These are phyloP conservation scores for Xylaria sp. DNA, from an alignment of 2,329 filamentous ascomycete genomes.

Conservation along the genomic window DNA sequence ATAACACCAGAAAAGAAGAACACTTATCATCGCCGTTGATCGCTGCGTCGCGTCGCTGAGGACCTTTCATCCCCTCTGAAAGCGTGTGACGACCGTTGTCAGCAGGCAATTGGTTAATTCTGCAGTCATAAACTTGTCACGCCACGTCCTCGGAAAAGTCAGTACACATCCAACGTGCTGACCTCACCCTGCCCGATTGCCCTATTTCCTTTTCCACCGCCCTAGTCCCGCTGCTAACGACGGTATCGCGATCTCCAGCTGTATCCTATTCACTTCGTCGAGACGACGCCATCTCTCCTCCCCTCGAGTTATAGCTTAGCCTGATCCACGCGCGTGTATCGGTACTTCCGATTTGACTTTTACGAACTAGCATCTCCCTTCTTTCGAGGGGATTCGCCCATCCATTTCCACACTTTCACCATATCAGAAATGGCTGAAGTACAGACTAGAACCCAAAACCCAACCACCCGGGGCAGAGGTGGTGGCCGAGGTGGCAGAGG, in stretches of 20 bases:
- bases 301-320: conserved; percentile 13
- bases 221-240: conserved; percentile 8
- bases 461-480: conserved; percentile 86
- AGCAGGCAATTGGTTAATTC: conserved; percentile 39
- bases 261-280: conserved; percentile 10
- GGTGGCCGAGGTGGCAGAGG: conserved; percentile 84
- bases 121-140: conserved; percentile 31
- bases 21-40: conserved; percentile 21
- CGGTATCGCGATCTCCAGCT: background rate
- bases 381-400: conserved; percentile 38
- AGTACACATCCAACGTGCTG: conserved; percentile 13
- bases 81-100: conserved; percentile 37
- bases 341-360: conserved; percentile 39
- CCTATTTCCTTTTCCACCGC: background rate
- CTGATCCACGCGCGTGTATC: conserved; percentile 27
- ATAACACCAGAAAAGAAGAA: conserved; percentile 23
- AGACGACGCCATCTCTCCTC: conserved; percentile 1
- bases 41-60: conserved; percentile 27
- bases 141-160: conserved; percentile 32
- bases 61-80: conserved; percentile 24
- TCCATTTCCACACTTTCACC: conserved; percentile 45
- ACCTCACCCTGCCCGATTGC: background rate
- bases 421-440: conserved; percentile 84
- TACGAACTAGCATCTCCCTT: conserved; percentile 35
- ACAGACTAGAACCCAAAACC: conserved; percentile 72